Percentiles rank a stretch among this genome's conserved stretches.
Evolutionary conservation across 306 rosid species (phyloP).

Genomic region (Dryas alaskensis): DNA sequence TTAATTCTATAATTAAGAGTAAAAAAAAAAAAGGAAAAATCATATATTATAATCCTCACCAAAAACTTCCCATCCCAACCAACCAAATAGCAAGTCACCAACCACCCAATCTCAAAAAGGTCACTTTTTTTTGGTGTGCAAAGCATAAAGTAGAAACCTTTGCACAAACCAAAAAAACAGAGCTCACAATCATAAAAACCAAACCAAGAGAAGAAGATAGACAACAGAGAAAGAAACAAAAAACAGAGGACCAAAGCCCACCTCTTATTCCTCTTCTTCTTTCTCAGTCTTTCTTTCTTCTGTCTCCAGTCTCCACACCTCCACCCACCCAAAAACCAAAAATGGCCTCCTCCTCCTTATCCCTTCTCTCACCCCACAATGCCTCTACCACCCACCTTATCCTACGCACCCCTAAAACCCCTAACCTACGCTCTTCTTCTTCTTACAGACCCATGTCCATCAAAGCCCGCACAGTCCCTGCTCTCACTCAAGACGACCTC

Average conservation of each 20-base stretch:
- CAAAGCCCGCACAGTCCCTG: slow-evolving; percentile 50
- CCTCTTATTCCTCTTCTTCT: neutral
- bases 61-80: neutral
- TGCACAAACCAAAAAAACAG: neutral
- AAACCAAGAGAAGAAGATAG: neutral
- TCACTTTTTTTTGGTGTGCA: neutral
- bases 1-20: too few species aligned
- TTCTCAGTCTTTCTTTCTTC: neutral
- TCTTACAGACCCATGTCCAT: slow-evolving; percentile 30
- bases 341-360: slow-evolving; percentile 62
- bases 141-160: neutral
- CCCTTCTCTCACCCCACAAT: slow-evolving; percentile 49
- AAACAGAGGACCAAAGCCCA: neutral
- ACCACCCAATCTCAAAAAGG: neutral
- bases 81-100: neutral
- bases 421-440: slow-evolving; percentile 39
- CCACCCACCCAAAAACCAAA: slow-evolving; percentile 12
- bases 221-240: neutral
- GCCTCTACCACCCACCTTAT: slow-evolving; percentile 43
- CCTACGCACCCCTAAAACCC: slow-evolving; percentile 44
- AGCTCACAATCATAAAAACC: neutral
- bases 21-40: neutral
- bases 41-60: neutral
- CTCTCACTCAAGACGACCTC: slow-evolving; percentile 77
- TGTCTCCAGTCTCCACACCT: neutral